Percentiles rank a stretch among this genome's conserved stretches.
Evolutionary conservation across 1,284 basidiomycete species (phyloP).

Genomic region (Pascua guehoae): DNA sequence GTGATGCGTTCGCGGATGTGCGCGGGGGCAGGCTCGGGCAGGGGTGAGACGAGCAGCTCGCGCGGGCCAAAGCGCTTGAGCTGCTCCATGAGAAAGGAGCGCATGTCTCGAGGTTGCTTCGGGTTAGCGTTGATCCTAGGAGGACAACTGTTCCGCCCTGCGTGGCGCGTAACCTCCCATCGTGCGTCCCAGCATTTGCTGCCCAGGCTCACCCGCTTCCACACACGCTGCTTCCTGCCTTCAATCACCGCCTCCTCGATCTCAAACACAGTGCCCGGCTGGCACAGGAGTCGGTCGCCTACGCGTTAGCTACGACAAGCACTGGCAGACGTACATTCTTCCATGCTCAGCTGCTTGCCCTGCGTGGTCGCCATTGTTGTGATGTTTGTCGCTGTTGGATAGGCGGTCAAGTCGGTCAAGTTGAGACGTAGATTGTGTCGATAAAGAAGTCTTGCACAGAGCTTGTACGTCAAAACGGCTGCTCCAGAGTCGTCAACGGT

Average conservation of each 20-base stretch:
- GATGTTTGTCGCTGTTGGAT: too few relatives aligned
- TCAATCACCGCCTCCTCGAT: conserved; percentile 31
- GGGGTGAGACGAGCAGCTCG: conserved; percentile 30
- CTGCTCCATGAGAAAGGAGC: conserved; percentile 23
- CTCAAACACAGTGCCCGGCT: conserved; percentile 38
- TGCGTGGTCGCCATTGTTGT: too few relatives aligned
- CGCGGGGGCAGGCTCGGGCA: neutral
- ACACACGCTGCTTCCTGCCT: conserved; percentile 26
- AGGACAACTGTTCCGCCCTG: too few relatives aligned
- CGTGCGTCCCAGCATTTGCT: too few relatives aligned
- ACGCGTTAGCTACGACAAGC: neutral
- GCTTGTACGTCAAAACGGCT: too few relatives aligned
- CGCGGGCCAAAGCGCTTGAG: conserved; percentile 19
- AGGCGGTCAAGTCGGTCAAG: too few relatives aligned
- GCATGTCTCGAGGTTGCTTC: conserved; percentile 33
- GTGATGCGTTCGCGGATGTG: conserved; percentile 18
- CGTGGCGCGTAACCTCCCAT: too few relatives aligned
- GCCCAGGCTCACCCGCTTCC: conserved; percentile 36
- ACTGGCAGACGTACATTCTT: neutral
- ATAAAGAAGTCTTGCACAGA: too few relatives aligned
- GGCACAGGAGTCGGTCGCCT: conserved; percentile 39
- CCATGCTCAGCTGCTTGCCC: neutral
- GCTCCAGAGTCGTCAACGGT: too few relatives aligned
- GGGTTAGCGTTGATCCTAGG: neutral
- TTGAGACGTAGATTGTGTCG: too few relatives aligned